A percentile compares a stretch with the other conserved stretches of the same genome.
Evolutionary conservation across 1,284 basidiomycete species (phyloP).

Genomic region (Paramarasmius palmivorus): DNA sequence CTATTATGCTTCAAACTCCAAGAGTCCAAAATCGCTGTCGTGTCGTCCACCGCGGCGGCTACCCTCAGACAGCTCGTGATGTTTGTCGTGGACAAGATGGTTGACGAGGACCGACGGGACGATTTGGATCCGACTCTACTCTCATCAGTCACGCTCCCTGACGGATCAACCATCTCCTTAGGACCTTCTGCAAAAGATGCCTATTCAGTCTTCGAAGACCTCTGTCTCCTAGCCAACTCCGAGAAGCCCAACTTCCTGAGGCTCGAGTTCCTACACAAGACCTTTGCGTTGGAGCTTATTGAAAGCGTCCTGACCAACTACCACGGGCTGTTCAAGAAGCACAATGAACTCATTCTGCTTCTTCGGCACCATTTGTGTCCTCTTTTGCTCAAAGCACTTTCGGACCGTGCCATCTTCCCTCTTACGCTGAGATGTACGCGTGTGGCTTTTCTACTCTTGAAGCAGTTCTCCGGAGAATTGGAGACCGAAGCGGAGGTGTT

Average conservation of each 20-base stretch:
- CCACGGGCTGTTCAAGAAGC: constrained; percentile 84
- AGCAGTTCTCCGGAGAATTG: constrained; percentile 86
- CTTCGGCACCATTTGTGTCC: constrained; percentile 90
- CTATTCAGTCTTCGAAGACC: constrained; percentile 86
- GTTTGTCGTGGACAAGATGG: constrained; percentile 96
- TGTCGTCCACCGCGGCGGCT: constrained; percentile 96
- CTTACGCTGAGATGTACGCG: constrained; percentile 89
- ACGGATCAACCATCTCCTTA: constrained; percentile 61
- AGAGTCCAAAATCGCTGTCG: constrained; percentile 93
- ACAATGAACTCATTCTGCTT: constrained; percentile 81
- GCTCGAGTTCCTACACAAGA: constrained; percentile 85
- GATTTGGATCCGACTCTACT: constrained; percentile 31
- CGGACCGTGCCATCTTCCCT: constrained; percentile 84
- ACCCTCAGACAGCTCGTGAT: constrained; percentile 96
- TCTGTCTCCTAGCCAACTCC: constrained; percentile 84
- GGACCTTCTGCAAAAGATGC: constrained; percentile 86
- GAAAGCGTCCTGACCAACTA: constrained; percentile 98
- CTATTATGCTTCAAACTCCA: constrained; percentile 93
- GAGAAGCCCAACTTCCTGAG: constrained; percentile 85
- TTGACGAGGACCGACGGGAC: constrained; percentile 70
- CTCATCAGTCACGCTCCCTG: constrained; percentile 55
- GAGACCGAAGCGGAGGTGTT: constrained; percentile 84
- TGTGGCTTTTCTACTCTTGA: constrained; percentile 90
- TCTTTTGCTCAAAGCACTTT: constrained; percentile 82
- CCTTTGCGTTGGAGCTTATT: constrained; percentile 93